These are phyloP conservation scores for Filobasidium wieringae DNA, from an alignment of 768 basidiomycete genomes.

Conservation along the genomic window DNA sequence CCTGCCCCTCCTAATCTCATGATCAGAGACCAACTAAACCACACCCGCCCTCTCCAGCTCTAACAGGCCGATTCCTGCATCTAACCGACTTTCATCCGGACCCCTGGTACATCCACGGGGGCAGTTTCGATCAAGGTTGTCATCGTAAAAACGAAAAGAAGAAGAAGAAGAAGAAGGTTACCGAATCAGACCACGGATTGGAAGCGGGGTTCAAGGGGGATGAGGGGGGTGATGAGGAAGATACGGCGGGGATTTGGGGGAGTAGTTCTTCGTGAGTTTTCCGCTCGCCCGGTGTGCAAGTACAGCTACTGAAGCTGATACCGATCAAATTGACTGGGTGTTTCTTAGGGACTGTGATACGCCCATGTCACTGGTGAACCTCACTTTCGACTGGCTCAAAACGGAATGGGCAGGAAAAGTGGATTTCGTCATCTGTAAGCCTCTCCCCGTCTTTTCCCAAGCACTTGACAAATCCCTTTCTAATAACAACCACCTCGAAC, in stretches of 20 bases:
- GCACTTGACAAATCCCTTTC: no score
- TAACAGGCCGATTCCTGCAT: slow-evolving; percentile 36
- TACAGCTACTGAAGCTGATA: no score
- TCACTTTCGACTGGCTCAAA: slow-evolving; percentile 67
- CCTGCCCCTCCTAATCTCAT: no score
- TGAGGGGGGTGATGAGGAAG: slow-evolving; percentile 10
- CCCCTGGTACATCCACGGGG: slow-evolving; percentile 28
- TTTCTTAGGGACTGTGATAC: slow-evolving; percentile 51
- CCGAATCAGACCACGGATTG: slow-evolving; percentile 1
- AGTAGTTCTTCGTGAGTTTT: slow-evolving; percentile 30
- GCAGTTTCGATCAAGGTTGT: slow-evolving; percentile 31
- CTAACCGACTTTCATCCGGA: slow-evolving; percentile 39
- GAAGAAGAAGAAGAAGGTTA: slow-evolving; percentile 19
- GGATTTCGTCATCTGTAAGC: slow-evolving; percentile 70
- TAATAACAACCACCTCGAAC: background rate
- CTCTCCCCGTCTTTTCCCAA: background rate
- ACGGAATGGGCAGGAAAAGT: slow-evolving; percentile 69
- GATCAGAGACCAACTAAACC: no score
- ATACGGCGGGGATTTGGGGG: slow-evolving; percentile 34
- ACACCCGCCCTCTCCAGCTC: background rate
- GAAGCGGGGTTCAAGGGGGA: background rate
- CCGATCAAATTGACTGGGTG: background rate
- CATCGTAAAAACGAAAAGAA: slow-evolving; percentile 21
- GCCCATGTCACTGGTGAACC: slow-evolving; percentile 63
- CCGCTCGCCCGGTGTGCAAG: no score